A percentile compares a stretch with the other conserved stretches of the same genome.
Conservation (phyloP, 164 flowering plant genomes). For the Amborella trichopoda region DNA sequence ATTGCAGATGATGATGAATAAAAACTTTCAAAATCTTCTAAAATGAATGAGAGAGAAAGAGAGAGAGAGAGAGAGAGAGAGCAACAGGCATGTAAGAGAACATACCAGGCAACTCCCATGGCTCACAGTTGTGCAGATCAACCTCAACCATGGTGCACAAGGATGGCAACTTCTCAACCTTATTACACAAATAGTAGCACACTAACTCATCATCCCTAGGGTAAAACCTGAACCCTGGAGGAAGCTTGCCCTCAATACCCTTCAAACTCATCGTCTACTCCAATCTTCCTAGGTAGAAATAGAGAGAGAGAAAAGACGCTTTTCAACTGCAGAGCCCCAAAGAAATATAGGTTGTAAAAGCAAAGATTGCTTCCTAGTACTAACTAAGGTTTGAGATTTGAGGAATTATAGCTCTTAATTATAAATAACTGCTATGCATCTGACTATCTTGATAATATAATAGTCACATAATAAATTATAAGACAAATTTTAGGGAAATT, state of each 20-base stretch:
- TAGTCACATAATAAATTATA: too few species aligned
- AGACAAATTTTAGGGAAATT: too few species aligned
- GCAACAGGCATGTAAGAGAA: too few species aligned
- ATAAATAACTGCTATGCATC: too few species aligned
- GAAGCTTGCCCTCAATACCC: slow-evolving; percentile 65
- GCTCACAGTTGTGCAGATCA: slow-evolving; percentile 82
- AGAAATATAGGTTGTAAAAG: too few species aligned
- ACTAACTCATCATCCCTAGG: slow-evolving; percentile 84
- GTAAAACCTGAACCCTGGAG: slow-evolving; percentile 75
- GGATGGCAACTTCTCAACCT: slow-evolving; percentile 41
- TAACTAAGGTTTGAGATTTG: too few species aligned
- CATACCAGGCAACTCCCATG: slow-evolving; percentile 90
- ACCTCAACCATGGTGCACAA: slow-evolving; percentile 63
- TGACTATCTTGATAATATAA: too few species aligned
- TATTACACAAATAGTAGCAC: slow-evolving; percentile 67
- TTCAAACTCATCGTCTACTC: slow-evolving; percentile 42
- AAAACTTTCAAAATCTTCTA: neutral
- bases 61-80: neutral
- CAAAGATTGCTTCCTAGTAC: too few species aligned
- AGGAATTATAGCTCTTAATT: too few species aligned
- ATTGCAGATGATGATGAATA: neutral
- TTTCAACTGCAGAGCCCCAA: too few species aligned
- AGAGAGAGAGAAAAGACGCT: too few species aligned
- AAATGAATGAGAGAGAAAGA: neutral
- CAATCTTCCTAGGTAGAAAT: neutral